A percentile compares a stretch with the other conserved stretches of the same genome.
Conservation (phyloP, 768 basidiomycete species). For the Agrocybe praecox region DNA sequence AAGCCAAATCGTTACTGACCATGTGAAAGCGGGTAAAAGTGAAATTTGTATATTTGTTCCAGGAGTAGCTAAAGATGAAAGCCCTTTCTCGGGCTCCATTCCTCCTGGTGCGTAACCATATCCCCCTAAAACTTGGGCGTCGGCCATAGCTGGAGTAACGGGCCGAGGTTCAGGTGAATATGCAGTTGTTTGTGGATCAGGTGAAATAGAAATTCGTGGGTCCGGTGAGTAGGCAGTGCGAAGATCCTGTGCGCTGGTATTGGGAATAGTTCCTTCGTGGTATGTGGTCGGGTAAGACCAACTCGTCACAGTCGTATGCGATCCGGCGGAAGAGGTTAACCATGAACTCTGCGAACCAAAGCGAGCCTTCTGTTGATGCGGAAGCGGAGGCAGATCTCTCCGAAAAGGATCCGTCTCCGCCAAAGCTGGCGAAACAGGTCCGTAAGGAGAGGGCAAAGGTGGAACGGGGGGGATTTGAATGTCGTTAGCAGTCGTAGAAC, state of each 20-base stretch:
- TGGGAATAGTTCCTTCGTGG: constrained; percentile 31
- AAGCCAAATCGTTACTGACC: constrained; percentile 70
- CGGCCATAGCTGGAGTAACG: constrained; percentile 53
- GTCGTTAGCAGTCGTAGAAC: constrained; percentile 43
- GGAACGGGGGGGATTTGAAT: constrained; percentile 67
- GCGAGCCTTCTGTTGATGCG: constrained; percentile 45
- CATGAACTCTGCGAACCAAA: constrained; percentile 73
- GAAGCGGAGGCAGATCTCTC: constrained; percentile 46
- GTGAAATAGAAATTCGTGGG: constrained; percentile 34
- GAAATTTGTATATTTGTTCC: constrained; percentile 59
- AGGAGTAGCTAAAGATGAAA: constrained; percentile 45
- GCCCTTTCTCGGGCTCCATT: constrained; percentile 54
- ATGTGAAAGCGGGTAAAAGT: constrained; percentile 53
- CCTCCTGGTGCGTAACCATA: constrained; percentile 59
- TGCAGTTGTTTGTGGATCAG: constrained; percentile 32
- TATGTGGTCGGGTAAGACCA: constrained; percentile 70
- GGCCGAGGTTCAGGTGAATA: constrained; percentile 41
- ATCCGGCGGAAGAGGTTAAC: constrained; percentile 65
- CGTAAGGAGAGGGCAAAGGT: constrained; percentile 65
- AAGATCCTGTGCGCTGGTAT: constrained; percentile 42
- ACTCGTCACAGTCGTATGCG: constrained; percentile 58
- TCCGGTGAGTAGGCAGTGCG: constrained; percentile 37
- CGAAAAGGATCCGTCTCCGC: constrained; percentile 67
- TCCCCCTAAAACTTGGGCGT: constrained; percentile 66
- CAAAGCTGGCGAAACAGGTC: constrained; percentile 46